Base-by-base conservation (phyloP, 805 yeast genomes). In the Saccharomycopsis lassenensis region DNA sequence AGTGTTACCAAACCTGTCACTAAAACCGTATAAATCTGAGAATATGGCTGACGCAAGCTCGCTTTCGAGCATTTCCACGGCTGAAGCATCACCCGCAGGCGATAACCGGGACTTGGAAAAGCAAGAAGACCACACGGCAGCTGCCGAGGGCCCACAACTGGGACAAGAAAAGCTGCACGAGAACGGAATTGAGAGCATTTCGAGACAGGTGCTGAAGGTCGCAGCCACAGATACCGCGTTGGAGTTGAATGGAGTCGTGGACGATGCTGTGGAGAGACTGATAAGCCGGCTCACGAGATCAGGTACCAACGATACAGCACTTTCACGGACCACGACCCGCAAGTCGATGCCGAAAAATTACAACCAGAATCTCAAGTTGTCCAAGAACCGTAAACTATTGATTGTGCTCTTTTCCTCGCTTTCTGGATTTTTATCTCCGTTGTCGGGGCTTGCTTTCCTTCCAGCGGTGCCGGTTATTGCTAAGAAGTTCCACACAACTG, bases 401-500 rank as follows among this genome's bases (percentile, higher is more conserved):
- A 39, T 61, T 25, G 61, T 62, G 3, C 35, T 49, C 5, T 52
- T 63, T 11, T 57, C 58, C 5, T 47, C 63, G 4, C 44, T 57
- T 21, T 53, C 68, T 10, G 60, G 69, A 29, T 65, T 67, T 41
- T 48, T 67, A 24, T 56, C 74, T 4, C 71, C 74, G 3, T 44
- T 63, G 37, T 55, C 64, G 2, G 55, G 64, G 3, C 49, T 66
- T 44, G 62, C 71, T 4, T 62, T 67, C 41, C 48, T 70, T 14
- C 77, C 77, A 5, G 74, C 75, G 1, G 66, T 70, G 8, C 59
- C 71, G 1, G 62, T 59, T 36, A 65, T 72, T 31, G 72, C 78
- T 1, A 43, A 47, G 4, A 47, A 52, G 14, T 66, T 70, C 49
- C 38, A 63, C 39, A 68, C 75, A 11, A 62, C 72, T 1, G 63